Evolutionary conservation across 495 filamentous ascomycete species (phyloP).

Genomic region (Trichoderma erinaceum): DNA sequence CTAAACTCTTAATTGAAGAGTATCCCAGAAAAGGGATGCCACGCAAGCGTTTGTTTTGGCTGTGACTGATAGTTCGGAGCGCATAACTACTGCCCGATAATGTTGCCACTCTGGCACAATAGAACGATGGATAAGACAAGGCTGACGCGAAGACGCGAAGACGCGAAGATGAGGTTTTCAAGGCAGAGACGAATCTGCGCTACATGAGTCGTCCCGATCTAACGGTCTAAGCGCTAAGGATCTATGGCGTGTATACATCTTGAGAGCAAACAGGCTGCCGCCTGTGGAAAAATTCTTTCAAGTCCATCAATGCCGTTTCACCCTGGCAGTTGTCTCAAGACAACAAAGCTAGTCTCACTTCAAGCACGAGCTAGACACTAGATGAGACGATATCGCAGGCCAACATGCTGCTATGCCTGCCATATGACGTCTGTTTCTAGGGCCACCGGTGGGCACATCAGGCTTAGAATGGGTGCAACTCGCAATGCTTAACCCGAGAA

Average conservation of each 20-base stretch:
- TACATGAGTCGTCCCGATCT: background rate
- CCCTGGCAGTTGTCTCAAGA: background rate
- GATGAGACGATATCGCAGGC: background rate
- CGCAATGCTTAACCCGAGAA: background rate
- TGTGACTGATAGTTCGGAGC: background rate
- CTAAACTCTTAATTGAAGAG: background rate
- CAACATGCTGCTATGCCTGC: background rate
- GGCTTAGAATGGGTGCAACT: background rate
- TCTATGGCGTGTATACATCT: background rate
- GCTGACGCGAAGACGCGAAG: background rate
- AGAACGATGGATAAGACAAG: background rate
- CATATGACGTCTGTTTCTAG: background rate
- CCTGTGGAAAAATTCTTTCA: background rate
- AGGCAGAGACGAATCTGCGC: background rate
- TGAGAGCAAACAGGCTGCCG: background rate
- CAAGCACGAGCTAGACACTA: too few species aligned
- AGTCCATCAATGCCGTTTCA: background rate
- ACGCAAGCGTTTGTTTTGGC: background rate
- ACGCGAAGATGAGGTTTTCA: background rate
- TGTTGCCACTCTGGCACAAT: background rate
- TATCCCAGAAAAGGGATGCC: background rate
- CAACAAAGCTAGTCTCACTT: background rate
- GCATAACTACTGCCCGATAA: background rate
- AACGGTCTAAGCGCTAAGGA: background rate
- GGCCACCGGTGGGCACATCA: background rate